Base-by-base conservation (phyloP, 225 moss, liverwort and hornwort genomes). In the Polytrichum commune region DNA sequence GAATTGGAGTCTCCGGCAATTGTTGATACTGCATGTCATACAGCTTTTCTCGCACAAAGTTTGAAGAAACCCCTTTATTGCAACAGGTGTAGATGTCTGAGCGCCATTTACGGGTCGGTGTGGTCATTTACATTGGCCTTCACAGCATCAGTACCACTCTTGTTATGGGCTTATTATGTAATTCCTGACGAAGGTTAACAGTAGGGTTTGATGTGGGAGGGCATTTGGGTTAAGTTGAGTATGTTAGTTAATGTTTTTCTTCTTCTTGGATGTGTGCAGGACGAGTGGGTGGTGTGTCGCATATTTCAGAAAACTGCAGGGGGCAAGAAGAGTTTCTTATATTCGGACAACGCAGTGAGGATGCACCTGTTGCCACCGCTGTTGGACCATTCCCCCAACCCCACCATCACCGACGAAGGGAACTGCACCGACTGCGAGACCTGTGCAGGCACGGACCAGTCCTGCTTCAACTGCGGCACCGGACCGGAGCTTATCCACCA, bases 371-470 rank as follows among this genome's bases (percentile, higher is more conserved):
- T 77, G 32, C 65, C 64, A 69, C 56, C 80, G 1, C 72, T 78
- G 60, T 54, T 84, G 77, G 81, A 84, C 70, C 84, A 82, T 63
- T 85, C 88, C 53, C 82, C 88, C 46, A 88, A 88, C 58, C 82
- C 80, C 8, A 84, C 88, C 18, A 73, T 84, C 25, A 88, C 84
- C 1, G 88, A 88, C 66, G 88, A 85, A 29, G 88, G 84, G 24
- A 77, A 78, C 23, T 84, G 83, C 84, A 84, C 87, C 1, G 88
- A 88, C 63, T 78, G 84, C 63, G 88, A 88, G 66, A 87, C 87
- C 7, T 84, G 88, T 60, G 79, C 81, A 0, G 88, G 79, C 73
- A 85, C 81, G 32, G 87, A 88, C 60, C 81, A 81, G 64, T 76
- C 84, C 76, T 87, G 83, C 73, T 85, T 75, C 76, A 82, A 80